Evolutionary conservation across 176 grass and related monocot species (phyloP).

Genomic region (Zea mays): DNA sequence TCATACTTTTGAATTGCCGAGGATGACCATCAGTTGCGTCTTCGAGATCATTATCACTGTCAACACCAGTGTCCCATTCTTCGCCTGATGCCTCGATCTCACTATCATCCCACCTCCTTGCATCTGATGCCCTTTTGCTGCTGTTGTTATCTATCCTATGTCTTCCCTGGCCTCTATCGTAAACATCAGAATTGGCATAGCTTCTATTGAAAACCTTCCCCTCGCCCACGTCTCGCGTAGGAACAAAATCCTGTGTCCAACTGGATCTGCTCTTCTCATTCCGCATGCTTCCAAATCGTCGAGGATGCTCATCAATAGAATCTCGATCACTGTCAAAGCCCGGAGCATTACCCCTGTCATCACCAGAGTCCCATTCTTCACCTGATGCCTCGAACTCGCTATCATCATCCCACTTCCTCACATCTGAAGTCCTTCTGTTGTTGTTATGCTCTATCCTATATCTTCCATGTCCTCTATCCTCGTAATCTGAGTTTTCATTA

Average conservation of each 20-base stretch:
- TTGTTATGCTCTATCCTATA: constrained; percentile 28
- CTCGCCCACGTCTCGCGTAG: constrained; percentile 50
- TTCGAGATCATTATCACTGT: constrained; percentile 27
- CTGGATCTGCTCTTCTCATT: constrained; percentile 27
- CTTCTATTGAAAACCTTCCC: constrained; percentile 45
- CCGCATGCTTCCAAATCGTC: constrained; percentile 36
- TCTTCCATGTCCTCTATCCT: constrained; percentile 47
- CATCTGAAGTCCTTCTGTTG: constrained; percentile 30
- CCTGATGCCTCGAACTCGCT: constrained; percentile 49
- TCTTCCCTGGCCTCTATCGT: constrained; percentile 47
- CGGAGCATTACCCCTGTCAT: constrained; percentile 34
- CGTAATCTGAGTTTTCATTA: constrained; percentile 39
- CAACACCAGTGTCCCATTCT: constrained; percentile 53
- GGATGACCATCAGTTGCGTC: constrained; percentile 43
- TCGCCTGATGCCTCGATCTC: constrained; percentile 53
- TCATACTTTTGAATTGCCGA: constrained; percentile 35
- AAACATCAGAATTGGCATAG: constrained; percentile 35
- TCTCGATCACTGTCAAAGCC: constrained; percentile 26
- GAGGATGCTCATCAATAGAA: constrained; percentile 47
- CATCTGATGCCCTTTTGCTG: constrained; percentile 19
- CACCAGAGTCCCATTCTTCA: constrained; percentile 59
- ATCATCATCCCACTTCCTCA: constrained; percentile 48
- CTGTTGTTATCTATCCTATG: constrained; percentile 27
- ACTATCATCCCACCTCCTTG: constrained; percentile 48
- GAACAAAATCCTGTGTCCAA: constrained; percentile 22